Evolutionary conservation across 139 green algal genomes (phyloP).

Genomic region (Raphidocelis subcapitata): DNA sequence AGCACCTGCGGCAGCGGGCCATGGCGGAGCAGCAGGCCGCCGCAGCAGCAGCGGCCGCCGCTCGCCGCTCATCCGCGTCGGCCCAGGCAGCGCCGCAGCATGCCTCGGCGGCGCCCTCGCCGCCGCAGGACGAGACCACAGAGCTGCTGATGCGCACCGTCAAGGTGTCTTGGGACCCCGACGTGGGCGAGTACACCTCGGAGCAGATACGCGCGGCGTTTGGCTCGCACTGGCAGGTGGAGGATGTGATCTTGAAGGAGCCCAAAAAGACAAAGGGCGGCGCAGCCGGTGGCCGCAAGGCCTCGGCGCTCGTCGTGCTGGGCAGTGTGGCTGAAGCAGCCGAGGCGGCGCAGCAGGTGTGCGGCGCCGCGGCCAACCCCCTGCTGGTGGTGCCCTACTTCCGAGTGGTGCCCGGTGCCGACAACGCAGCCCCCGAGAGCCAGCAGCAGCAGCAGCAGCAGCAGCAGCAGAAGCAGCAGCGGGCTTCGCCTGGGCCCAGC

Average conservation of each 20-base stretch:
- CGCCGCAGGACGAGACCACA: conserved; percentile 24
- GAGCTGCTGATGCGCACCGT: conserved; percentile 54
- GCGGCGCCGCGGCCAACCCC: conserved; percentile 14
- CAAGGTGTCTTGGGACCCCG: conserved; percentile 60
- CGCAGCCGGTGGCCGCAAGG: conserved; percentile 2
- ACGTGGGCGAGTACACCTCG: conserved; percentile 25
- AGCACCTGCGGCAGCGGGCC: conserved; percentile 47
- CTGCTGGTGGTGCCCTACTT: conserved; percentile 23
- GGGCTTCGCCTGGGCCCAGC: too few species aligned
- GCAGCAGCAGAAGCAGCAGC: conserved; percentile 16
- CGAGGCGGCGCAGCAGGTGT: conserved; percentile 16
- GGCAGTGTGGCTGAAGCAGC: conserved; percentile 4
- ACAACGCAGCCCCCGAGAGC: not conserved
- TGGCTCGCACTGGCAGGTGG: conserved; percentile 1
- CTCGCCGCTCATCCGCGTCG: not conserved
- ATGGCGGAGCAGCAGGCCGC: conserved; percentile 24
- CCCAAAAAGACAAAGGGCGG: conserved; percentile 10
- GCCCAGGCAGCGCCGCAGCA: not conserved
- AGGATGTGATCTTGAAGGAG: conserved; percentile 30
- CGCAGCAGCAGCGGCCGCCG: conserved; percentile 20
- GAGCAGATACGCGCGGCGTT: conserved; percentile 14
- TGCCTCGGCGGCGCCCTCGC: conserved; percentile 18
- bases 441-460: conserved; percentile 16
- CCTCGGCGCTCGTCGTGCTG: conserved; percentile 25
- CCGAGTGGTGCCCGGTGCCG: conserved; percentile 13